These are phyloP conservation scores for Phialemonium atrogriseum DNA, from an alignment of 2,329 filamentous ascomycete genomes.

Conservation along the genomic window DNA sequence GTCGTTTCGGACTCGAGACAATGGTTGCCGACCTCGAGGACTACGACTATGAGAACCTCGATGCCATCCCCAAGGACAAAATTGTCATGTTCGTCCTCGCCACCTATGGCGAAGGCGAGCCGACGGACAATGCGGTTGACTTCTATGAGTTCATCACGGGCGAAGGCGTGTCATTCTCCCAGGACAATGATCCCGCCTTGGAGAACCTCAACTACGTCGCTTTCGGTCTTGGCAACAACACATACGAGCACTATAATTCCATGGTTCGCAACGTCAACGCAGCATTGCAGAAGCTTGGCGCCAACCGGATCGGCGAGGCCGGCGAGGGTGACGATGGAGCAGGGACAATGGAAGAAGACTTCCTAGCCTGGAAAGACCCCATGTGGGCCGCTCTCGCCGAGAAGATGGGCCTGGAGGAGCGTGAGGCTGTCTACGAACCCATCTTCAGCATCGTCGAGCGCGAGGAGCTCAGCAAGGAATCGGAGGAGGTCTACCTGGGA, in stretches of 20 bases:
- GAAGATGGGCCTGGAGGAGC: constrained; percentile 84
- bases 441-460: constrained; percentile 77
- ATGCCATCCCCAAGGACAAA: constrained; percentile 82
- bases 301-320: constrained; percentile 72
- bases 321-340: constrained; percentile 97
- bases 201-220: constrained; percentile 83
- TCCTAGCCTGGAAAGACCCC: constrained; percentile 96
- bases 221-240: constrained; percentile 97
- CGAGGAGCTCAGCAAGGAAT: constrained; percentile 64
- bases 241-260: constrained; percentile 98
- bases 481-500: constrained; percentile 80
- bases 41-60: constrained; percentile 92
- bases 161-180: constrained; percentile 75
- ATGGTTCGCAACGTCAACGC: constrained; percentile 92
- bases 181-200: constrained; percentile 65
- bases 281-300: constrained; percentile 73
- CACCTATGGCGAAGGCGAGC: constrained; percentile 96
- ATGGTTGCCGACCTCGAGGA: constrained; percentile 98
- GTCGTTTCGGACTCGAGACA: constrained; percentile 89
- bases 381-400: constrained; percentile 88
- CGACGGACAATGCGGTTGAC: constrained; percentile 96
- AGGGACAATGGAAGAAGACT: constrained; percentile 99
- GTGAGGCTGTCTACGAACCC: constrained; percentile 92
- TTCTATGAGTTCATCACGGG: constrained; percentile 93
- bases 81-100: constrained; percentile 91